A percentile compares a stretch with the other conserved stretches of the same genome.
Evolutionary conservation across 2,329 filamentous ascomycete genomes (phyloP).

Genomic region (Helminthosporium solani): DNA sequence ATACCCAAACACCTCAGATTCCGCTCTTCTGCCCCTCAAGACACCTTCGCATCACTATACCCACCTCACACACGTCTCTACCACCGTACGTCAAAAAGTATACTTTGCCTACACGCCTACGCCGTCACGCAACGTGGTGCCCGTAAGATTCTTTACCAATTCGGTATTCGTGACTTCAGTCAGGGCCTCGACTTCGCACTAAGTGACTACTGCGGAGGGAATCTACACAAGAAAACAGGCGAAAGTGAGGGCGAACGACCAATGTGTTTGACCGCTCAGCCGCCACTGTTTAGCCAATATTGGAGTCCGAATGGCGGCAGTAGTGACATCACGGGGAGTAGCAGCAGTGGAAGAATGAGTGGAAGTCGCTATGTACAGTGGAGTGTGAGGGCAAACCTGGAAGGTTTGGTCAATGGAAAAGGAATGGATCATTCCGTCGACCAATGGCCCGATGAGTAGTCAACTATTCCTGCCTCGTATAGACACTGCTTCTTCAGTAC

Average conservation of each 20-base stretch:
- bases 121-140: conserved; percentile 29
- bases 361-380: conserved; percentile 22
- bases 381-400: conserved; percentile 27
- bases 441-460: conserved; percentile 16
- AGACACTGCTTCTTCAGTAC: no score
- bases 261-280: conserved; percentile 28
- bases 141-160: conserved; percentile 29
- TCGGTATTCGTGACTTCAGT: conserved; percentile 26
- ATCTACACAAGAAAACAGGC: conserved; percentile 22
- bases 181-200: conserved; percentile 27
- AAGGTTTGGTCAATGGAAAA: conserved; percentile 17
- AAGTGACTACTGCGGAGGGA: conserved; percentile 22
- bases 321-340: conserved; percentile 28
- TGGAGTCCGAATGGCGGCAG: conserved; percentile 9
- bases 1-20: conserved; percentile 22
- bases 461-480: no score
- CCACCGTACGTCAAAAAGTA: conserved; percentile 19
- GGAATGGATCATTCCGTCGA: conserved; percentile 7
- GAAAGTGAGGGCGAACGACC: conserved; percentile 6
- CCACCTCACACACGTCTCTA: conserved; percentile 23
- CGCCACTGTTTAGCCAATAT: conserved; percentile 27
- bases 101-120: conserved; percentile 27
- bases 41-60: conserved; percentile 18
- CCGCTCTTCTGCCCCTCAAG: conserved; percentile 16
- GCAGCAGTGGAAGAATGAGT: conserved; percentile 12